Evolutionary conservation across 1,284 basidiomycete species (phyloP), one percentile per base, ranked within the genome.

Genomic region (Sanghuangporus baumii): DNA sequence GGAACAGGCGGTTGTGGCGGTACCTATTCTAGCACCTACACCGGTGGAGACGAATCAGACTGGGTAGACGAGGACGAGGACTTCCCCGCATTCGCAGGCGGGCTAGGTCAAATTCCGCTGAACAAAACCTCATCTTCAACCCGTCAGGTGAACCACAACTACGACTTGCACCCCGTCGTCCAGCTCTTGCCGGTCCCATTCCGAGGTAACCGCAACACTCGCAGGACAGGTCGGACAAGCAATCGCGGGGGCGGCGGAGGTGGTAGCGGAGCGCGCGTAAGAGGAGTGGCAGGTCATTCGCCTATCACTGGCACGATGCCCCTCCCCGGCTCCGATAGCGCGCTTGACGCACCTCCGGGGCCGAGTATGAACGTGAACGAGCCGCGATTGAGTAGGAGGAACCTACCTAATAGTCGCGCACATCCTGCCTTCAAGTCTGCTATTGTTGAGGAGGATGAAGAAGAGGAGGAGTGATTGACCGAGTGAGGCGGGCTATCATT

Each of bases 31-130:
- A 31, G 26, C 26, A 31, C 5, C 26, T 4, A 31, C 26, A 5
- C 26, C 3, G 26, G 26, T 5, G 86, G 87, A 7, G 90, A 91
- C 69, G 89, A 92, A 68, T 55, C 55, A 50, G 90, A 92, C 64
- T 92, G 90, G 90, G 85, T 91, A 5, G 90, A 93, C 69, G 88
- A 91, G 68, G 91, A 93, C 48, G 89, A 91, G 26, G 90, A 92
- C 66, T 73, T 83, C 40, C 83, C 85, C 2, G 79, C 82, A n/a
- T 92, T 89, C 73, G 86, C 84, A 12, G 89, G 89, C 55, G 90
- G 90, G 4, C 73, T 93, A 43, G 90, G 90, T 0, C 90, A 93
- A 74, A 79, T 84, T 76, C 78, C 82, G 1, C 74, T 79, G 12
- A 76, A 79, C 1, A 67, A 51, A 48, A 56, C 61, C 12, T 50